phyloP scores from a whole-genome alignment of 179 eudicot genomes.

The Amaranthus tricolor region DNA sequence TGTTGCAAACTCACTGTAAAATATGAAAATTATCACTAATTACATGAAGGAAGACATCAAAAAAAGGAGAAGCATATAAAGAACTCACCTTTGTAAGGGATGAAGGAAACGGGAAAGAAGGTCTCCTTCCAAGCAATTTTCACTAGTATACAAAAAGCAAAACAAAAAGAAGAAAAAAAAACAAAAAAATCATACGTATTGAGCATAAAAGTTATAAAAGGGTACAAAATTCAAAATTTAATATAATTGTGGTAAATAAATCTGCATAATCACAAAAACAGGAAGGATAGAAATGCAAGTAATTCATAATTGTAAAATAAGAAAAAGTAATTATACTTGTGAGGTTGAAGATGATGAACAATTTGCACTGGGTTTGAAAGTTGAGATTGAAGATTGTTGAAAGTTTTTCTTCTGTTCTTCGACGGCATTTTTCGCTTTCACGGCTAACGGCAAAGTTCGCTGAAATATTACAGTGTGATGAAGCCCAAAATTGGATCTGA shows the following conservation, averaged over 20 bases:
- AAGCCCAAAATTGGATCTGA: too few species aligned
- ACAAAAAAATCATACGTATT: not conserved
- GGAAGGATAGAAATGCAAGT: not conserved
- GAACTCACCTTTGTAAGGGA: constrained; percentile 43
- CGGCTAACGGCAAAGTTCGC: too few species aligned
- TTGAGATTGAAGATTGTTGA: not conserved
- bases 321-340: constrained; percentile 3
- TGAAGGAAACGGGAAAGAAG: constrained; percentile 46
- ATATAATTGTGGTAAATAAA: too few species aligned
- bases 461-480: too few species aligned
- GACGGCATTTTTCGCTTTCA: constrained; percentile 7
- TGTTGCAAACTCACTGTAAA: not conserved
- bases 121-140: constrained; percentile 53
- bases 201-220: not conserved
- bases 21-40: too few species aligned
- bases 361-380: not conserved
- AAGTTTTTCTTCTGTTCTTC: constrained; percentile 21
- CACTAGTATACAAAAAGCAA: not conserved
- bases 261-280: too few species aligned
- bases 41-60: not conserved
- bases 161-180: not conserved
- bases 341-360: not conserved
- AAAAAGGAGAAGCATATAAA: not conserved
- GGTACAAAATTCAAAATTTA: too few species aligned
- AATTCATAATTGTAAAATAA: not conserved